Base-by-base conservation (phyloP, 768 basidiomycete species). In the Russula compacta region DNA sequence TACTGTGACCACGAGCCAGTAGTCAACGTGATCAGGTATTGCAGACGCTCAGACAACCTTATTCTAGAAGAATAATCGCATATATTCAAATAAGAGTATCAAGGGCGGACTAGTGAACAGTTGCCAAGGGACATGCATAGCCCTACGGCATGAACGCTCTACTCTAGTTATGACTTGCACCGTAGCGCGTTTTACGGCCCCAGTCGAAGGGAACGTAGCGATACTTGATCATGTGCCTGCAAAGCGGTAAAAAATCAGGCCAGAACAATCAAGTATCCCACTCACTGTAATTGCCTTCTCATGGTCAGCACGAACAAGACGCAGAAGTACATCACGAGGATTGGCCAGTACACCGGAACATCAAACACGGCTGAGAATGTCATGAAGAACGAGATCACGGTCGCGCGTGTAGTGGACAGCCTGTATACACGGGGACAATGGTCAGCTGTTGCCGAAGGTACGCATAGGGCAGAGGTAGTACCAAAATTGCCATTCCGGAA, bases 271-370 rank as follows among this genome's bases (percentile, higher is more conserved):
- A 35, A 53, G 3, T 3, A 15, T n/a, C 2, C 42, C 32, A 81
- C 93, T 69, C 72, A 95, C 93, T 92, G 91, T 66, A 98, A 94
- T 74, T 98, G 94, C 64, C 93, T 78, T 64, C 94, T 83, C 92
- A 99, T 95, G 4, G 95, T 98, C 67, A 98, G 77, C 21, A 90
- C 83, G 71, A 98, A 98, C 57, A 98, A 81, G 46, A 94, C 87
- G 73, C 89, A 89, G 80, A 98, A 99, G 77, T 99, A 99, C 60
- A 98, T 78, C 67, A 98, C 85, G 57, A 99, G 83, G 73, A 99
- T 98, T 8, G 97, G 97, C 95, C 97, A 98, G 76, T 97, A 98
- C 24, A 98, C 97, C 7, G 97, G 95, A 21, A 99, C 89, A 71
- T 98, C 95, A 67, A 97, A 95, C 39, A 87, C 76, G 49, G 87